Conservation (phyloP, 345 rosid genomes). For the Angophora floribunda region DNA sequence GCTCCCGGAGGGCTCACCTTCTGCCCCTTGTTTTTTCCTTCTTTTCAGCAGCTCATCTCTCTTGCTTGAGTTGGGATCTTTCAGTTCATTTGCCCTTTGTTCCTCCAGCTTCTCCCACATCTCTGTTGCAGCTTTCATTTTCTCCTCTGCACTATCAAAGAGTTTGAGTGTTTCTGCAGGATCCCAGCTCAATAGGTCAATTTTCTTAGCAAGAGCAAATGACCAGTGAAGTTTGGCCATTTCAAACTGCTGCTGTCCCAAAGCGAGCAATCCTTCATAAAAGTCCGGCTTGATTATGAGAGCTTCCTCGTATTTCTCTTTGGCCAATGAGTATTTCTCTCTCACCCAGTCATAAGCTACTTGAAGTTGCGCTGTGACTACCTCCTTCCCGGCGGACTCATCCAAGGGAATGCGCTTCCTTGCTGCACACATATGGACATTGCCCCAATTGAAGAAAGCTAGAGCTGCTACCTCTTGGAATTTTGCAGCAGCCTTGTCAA, state of each 20-base stretch:
- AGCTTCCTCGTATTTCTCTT: constrained; percentile 73
- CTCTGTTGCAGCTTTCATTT: constrained; percentile 86
- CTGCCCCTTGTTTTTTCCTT: constrained; percentile 64
- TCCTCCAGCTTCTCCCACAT: constrained; percentile 99
- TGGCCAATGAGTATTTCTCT: constrained; percentile 80
- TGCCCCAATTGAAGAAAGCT: constrained; percentile 98
- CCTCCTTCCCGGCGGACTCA: constrained; percentile 68
- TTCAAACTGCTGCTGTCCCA: constrained; percentile 95
- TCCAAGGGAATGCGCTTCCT: constrained; percentile 93
- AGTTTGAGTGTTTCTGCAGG: constrained; percentile 60
- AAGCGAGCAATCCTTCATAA: constrained; percentile 89
- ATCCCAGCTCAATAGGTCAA: constrained; percentile 75
- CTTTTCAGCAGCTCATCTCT: constrained; percentile 65
- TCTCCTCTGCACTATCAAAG: constrained; percentile 77
- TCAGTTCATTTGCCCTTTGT: constrained; percentile 54
- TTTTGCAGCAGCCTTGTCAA: constrained; percentile 87
- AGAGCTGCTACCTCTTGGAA: constrained; percentile 98
- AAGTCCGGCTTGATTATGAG: constrained; percentile 80
- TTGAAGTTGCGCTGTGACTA: constrained; percentile 63
- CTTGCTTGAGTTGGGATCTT: constrained; percentile 65
- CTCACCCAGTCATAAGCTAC: constrained; percentile 88
- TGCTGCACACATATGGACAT: constrained; percentile 97
- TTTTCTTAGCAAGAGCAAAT: constrained; percentile 65
- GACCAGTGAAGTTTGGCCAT: constrained; percentile 99
- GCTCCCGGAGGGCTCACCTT: constrained; percentile 27